A percentile compares a stretch with the other conserved stretches of the same genome.
phyloP scores from a whole-genome alignment of 129 eudicot genomes.

The Chrysanthemum makinoi region DNA sequence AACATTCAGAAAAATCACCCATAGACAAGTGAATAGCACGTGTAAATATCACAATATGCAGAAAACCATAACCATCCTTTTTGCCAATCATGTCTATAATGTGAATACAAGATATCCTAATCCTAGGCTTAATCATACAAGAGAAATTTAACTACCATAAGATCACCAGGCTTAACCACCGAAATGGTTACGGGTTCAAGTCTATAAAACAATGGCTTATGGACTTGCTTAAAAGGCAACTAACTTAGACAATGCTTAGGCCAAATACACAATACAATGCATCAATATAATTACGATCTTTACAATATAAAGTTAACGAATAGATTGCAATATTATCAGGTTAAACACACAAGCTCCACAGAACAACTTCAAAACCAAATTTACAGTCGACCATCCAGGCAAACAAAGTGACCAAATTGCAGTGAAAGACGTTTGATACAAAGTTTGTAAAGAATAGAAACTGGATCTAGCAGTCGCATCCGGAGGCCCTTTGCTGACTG shows the following conservation, averaged over 20 bases:
- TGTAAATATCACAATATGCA: too few relatives aligned
- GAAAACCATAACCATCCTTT: too few relatives aligned
- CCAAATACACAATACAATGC: background rate
- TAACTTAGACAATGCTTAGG: background rate
- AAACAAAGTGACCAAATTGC: constrained; percentile 25
- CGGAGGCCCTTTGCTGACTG: constrained; percentile 77
- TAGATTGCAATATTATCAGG: constrained; percentile 19
- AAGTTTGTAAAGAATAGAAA: constrained; percentile 25
- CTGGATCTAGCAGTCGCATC: constrained; percentile 77
- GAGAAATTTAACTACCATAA: too few relatives aligned
- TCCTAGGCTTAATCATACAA: too few relatives aligned
- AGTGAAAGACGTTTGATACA: constrained; percentile 14
- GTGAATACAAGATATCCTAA: too few relatives aligned
- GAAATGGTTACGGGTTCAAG: background rate
- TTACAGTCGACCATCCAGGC: constrained; percentile 28
- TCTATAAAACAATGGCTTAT: background rate
- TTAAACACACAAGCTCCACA: constrained; percentile 30
- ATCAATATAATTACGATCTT: background rate
- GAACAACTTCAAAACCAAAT: constrained; percentile 31
- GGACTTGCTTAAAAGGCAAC: background rate
- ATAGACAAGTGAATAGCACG: too few relatives aligned
- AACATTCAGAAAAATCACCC: too few relatives aligned
- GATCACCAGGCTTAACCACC: too few relatives aligned
- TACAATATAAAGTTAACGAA: constrained; percentile 15
- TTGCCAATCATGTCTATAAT: too few relatives aligned